Conservation (phyloP, 2,329 filamentous ascomycete genomes). For the Alternaria sp. region DNA sequence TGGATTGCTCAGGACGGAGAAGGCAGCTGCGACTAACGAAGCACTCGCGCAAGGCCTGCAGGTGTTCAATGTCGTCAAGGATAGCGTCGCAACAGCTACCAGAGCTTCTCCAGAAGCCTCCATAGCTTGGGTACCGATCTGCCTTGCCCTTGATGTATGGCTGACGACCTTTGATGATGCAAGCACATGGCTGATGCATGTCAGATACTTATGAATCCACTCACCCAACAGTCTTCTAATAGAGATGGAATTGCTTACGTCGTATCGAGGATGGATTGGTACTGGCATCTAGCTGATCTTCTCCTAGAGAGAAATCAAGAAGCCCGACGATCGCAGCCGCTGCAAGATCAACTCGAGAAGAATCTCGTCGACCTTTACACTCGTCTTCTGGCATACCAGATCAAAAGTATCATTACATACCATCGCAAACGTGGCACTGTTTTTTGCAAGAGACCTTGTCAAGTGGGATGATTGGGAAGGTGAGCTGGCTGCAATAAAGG, state of each 20-base stretch:
- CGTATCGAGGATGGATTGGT: not conserved
- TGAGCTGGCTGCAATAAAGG: not conserved
- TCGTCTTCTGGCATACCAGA: not conserved
- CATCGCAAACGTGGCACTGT: not conserved
- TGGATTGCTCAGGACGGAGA: not conserved
- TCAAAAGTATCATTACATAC: not conserved
- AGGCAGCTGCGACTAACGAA: not conserved
- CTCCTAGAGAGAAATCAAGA: not conserved
- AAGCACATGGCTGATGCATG: not conserved
- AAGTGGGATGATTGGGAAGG: not conserved
- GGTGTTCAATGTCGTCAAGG: not conserved
- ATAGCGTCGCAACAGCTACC: not conserved
- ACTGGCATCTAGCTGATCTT: not conserved
- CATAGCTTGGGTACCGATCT: not conserved
- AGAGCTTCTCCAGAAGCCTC: not conserved
- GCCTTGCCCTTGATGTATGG: not conserved
- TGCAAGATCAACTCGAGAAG: not conserved
- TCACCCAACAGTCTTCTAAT: not conserved
- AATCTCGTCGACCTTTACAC: not conserved
- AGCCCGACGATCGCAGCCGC: not conserved
- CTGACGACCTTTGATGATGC: not conserved
- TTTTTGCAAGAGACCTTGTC: not conserved
- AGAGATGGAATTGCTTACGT: not conserved
- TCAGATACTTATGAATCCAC: not conserved
- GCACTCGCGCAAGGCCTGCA: not conserved